Evolutionary conservation across 2,329 filamentous ascomycete genomes (phyloP).

Genomic region (Exophiala mesophila): DNA sequence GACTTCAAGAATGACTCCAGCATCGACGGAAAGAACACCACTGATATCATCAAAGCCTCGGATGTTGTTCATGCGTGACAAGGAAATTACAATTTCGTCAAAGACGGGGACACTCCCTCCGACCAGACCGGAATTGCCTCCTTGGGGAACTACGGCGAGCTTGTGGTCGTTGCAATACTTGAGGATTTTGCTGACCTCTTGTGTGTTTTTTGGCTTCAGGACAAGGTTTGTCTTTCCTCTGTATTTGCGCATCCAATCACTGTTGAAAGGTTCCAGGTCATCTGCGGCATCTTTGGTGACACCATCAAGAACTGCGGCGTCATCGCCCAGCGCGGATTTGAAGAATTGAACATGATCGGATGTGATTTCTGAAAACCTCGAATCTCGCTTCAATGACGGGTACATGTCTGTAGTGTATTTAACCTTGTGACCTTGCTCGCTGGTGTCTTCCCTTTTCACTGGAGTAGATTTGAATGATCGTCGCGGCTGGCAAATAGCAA

Average conservation of each 20-base stretch:
- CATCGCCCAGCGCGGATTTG: conserved; percentile 69
- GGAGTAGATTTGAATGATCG: conserved; percentile 18
- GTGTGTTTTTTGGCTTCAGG: conserved; percentile 74
- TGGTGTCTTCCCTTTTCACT: conserved; percentile 15
- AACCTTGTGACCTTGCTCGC: conserved; percentile 32
- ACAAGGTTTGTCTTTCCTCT: conserved; percentile 83
- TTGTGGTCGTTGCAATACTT: conserved; percentile 92
- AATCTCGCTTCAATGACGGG: conserved; percentile 73
- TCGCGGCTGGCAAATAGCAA: conserved; percentile 6
- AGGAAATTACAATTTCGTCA: conserved; percentile 93
- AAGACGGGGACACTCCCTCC: conserved; percentile 95
- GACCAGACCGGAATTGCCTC: conserved; percentile 92
- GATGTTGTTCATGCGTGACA: conserved; percentile 85
- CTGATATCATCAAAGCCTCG: conserved; percentile 89
- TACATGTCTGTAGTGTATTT: conserved; percentile 79
- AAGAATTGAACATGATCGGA: conserved; percentile 78
- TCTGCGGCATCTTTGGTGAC: conserved; percentile 67
- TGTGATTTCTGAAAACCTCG: conserved; percentile 65
- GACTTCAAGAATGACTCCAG: conserved; percentile 83
- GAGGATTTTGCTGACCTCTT: conserved; percentile 85
- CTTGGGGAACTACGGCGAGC: conserved; percentile 92
- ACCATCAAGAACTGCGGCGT: conserved; percentile 78
- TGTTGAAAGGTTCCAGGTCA: conserved; percentile 88
- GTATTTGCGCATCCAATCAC: conserved; percentile 99
- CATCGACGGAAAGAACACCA: conserved; percentile 83